Evolutionary conservation across 2,329 filamentous ascomycete species (phyloP).

Genomic region (Aspergillus sp.): DNA sequence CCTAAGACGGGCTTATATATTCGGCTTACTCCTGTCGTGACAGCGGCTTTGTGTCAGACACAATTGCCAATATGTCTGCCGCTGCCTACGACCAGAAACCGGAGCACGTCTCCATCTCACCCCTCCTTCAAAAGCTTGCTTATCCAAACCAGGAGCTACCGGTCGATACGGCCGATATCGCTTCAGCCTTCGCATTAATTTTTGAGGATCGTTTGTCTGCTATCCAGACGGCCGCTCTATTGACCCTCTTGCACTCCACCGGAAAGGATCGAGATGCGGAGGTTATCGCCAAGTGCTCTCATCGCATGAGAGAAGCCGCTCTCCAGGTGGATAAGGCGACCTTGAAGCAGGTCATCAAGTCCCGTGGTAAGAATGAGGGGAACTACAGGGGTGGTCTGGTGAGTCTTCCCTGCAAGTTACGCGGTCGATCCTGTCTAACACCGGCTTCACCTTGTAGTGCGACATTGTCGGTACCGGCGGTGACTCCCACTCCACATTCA

Average conservation of each 20-base stretch:
- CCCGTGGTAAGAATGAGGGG: conserved; percentile 65
- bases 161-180: conserved; percentile 78
- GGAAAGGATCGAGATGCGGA: conserved; percentile 79
- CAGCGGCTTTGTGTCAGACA: too few species aligned
- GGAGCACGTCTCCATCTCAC: conserved; percentile 46
- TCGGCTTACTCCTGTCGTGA: background rate
- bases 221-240: conserved; percentile 79
- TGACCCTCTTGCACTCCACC: conserved; percentile 91
- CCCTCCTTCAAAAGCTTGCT: conserved; percentile 49
- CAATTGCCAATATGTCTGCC: conserved; percentile 25
- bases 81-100: conserved; percentile 24
- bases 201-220: conserved; percentile 89
- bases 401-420: conserved; percentile 37
- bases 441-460: conserved; percentile 49
- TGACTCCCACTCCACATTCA: conserved; percentile 96
- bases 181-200: conserved; percentile 83
- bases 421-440: conserved; percentile 4
- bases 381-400: conserved; percentile 80
- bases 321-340: conserved; percentile 65
- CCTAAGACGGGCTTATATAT: background rate
- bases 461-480: conserved; percentile 98
- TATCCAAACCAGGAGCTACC: conserved; percentile 44
- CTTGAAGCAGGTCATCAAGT: conserved; percentile 61
- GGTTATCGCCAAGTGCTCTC: conserved; percentile 81
- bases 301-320: conserved; percentile 79